Percentiles rank a stretch among this genome's conserved stretches.
These are phyloP conservation scores for Prunella vulgaris DNA, from an alignment of 257 asterid genomes.

Conservation along the genomic window DNA sequence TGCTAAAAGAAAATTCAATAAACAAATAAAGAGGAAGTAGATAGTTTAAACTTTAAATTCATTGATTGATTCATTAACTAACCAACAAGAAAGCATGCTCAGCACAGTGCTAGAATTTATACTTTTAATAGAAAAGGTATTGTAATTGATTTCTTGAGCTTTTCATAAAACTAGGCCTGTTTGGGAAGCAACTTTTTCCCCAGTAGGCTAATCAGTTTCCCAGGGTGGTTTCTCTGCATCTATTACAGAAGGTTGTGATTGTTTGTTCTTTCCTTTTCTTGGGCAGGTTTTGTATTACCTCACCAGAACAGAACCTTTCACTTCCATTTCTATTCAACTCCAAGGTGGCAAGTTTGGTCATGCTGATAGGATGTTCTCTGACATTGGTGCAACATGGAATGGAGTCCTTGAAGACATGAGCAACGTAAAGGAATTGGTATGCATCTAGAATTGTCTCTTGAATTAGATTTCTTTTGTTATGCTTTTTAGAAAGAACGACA, in stretches of 20 bases:
- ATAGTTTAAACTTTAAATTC: conserved; percentile 4
- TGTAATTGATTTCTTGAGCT: conserved; percentile 20
- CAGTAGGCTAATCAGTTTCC: background rate
- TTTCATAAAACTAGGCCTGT: conserved; percentile 3
- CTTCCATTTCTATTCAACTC: conserved; percentile 91
- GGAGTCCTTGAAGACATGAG: conserved; percentile 99
- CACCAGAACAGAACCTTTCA: conserved; percentile 88
- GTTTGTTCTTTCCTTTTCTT: conserved; percentile 14
- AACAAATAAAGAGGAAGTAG: background rate
- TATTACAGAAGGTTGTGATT: conserved; percentile 13
- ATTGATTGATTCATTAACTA: conserved; percentile 4
- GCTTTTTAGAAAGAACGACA: too few relatives aligned
- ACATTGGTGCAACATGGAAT: conserved; percentile 88
- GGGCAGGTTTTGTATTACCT: conserved; percentile 91
- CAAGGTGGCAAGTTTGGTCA: conserved; percentile 99
- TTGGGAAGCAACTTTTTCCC: conserved; percentile 12
- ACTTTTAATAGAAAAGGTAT: background rate
- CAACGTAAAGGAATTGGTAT: conserved; percentile 94
- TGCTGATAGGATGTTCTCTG: conserved; percentile 96
- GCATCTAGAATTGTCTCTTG: conserved; percentile 13
- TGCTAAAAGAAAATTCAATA: too few relatives aligned
- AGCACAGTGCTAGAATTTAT: conserved; percentile 1
- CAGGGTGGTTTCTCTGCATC: conserved; percentile 20
- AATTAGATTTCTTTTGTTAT: background rate
- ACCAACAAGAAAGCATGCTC: background rate